Evolutionary conservation across 2,329 filamentous ascomycete species (phyloP), one percentile per base, ranked within the genome.

Genomic region (Rutstroemia sp.): DNA sequence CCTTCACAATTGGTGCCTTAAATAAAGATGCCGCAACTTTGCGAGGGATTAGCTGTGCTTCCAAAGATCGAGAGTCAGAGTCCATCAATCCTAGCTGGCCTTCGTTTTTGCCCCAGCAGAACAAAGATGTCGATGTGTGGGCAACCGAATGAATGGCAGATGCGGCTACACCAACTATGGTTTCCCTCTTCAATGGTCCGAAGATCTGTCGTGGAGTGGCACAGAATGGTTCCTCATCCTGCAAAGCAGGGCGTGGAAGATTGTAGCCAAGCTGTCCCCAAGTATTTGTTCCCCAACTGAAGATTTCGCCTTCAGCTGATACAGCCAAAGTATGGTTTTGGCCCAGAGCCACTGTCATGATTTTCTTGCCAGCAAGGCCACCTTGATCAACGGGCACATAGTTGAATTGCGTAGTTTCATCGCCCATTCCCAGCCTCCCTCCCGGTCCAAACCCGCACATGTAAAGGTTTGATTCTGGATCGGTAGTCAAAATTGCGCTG

Each of bases 1-100:
- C 89, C 69, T 87, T 88, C 25, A 80, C 75, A 52, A 99, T 96
- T 0, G 3, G 83, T 82, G 54, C 78, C 10, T 79, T 79, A 66
- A 94, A 88, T 1, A 95, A 77, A 0, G 91, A 94, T 0, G 90
- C 90, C 0, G 90, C 92, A 45, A 99, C 92, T 67, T 88, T 92
- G 48, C 94, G 83, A 23, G 94, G 94, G 0, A 82, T 84, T 19
- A 80, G 74, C 67, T 97, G 94, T n/a, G 87, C 75, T 63, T 94
- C 89, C 5, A 97, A 79, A 0, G 91, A 96, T 47, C 92, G 84
- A 25, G 94, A 95, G 72, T 97, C 92, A 0, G 94, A 92, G 70
- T 96, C 94, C 74, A 96, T 91, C 53, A 99, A 79, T 5, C 91
- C 94, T 48, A 99, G 80, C 70, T 99, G 94, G 1, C 94, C 94